Evolutionary conservation across 2,329 filamentous ascomycete genomes (phyloP), one percentile per base, ranked within the genome.

Genomic region (Penicillium palitans): DNA sequence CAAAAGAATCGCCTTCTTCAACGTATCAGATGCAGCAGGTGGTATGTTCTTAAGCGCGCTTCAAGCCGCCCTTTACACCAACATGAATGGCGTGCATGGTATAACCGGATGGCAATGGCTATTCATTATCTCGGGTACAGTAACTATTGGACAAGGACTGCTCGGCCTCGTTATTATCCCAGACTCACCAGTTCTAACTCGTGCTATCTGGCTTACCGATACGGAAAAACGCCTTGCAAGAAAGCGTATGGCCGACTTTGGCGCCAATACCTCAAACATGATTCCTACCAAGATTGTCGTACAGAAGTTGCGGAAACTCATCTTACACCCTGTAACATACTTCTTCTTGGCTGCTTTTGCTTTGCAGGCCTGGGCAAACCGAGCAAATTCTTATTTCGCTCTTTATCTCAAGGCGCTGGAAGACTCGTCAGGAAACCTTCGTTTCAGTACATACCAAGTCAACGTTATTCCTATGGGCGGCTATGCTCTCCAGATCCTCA

Each of bases 401-500:
- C 33, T 65, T 15, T 65, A 65, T 47, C 55, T 65, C 4, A 58
- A 65, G 35, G 61, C 52, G n/a, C 42, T 62, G 42, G 25, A 46
- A 41, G 55, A 57, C 17, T 29, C 29, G 7, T 24, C 48, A 2
- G 55, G 55, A 31, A 47, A 57, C 21, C 48, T 57, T 47, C 55
- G 55, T 12, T 57, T 41, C 33, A 65, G 55, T 44, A 66, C 60
- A 17, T 65, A 64, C 39, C 64, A 55, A 31, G 63, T 66, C 42
- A 66, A 66, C 27, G 39, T 65, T 12, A 64, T 66, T 13, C 62
- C 63, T 17, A 57, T 66, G n/a, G 62, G 63, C 1, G 62, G 63
- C 19, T 65, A 66, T 37, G 62, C 56, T 15, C 56, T 66, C 12
- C 60, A 61, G 2, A 63, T 64, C 24, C 51, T 66, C 15, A 60